Evolutionary conservation across 345 rosid genomes (phyloP).

Genomic region (Populus simonii): DNA sequence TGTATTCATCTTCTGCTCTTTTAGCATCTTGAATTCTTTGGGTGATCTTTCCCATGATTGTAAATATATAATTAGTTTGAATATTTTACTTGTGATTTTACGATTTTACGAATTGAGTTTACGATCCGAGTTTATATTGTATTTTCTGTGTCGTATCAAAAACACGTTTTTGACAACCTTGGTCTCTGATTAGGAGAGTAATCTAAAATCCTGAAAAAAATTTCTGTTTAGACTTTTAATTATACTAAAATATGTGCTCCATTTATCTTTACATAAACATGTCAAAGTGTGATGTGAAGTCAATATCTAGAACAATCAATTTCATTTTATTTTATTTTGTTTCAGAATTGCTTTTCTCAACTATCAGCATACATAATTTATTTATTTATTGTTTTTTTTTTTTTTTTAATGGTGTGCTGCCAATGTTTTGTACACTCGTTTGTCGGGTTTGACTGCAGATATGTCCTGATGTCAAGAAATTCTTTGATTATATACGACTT

Average conservation of each 20-base stretch:
- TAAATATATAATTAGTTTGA: too few relatives aligned
- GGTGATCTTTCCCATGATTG: neutral
- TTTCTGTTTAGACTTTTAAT: neutral
- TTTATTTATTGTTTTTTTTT: neutral
- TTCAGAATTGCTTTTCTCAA: neutral
- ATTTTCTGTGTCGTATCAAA: too few relatives aligned
- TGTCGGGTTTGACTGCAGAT: constrained; percentile 44
- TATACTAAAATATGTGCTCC: neutral
- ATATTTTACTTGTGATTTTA: too few relatives aligned
- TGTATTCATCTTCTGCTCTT: neutral
- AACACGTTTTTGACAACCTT: too few relatives aligned
- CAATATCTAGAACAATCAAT: neutral
- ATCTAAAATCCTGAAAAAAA: too few relatives aligned
- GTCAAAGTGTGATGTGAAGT: neutral
- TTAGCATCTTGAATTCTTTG: neutral
- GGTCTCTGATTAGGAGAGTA: neutral
- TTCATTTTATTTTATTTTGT: neutral
- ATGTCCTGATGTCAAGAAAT: constrained; percentile 88
- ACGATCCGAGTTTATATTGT: too few relatives aligned
- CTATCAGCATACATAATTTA: neutral
- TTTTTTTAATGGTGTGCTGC: neutral
- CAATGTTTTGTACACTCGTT: neutral
- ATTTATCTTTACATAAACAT: neutral
- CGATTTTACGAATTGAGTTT: too few relatives aligned
- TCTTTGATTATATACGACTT: constrained; percentile 86